A percentile compares a stretch with the other conserved stretches of the same genome.
Conservation (phyloP, 306 rosid species). For the Prunus campanulata region DNA sequence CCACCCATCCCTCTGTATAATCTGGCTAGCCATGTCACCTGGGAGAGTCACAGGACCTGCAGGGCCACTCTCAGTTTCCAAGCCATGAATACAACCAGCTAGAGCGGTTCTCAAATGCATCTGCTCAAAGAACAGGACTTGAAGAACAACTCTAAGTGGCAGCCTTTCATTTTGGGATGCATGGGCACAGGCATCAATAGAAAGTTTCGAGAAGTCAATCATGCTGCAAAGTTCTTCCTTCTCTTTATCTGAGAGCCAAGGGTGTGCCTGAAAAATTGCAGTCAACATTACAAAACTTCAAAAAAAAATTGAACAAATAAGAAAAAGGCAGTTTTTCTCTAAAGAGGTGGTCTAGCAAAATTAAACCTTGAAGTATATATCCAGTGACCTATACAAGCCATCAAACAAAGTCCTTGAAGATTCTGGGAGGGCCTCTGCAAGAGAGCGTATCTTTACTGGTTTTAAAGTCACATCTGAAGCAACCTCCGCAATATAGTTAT, state of each 20-base stretch:
- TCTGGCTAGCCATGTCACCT: constrained; percentile 45
- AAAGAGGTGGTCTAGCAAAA: constrained; percentile 30
- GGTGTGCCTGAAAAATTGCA: constrained; percentile 67
- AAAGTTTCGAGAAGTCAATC: constrained; percentile 76
- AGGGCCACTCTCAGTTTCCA: constrained; percentile 66
- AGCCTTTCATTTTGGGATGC: constrained; percentile 88
- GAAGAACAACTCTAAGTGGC: constrained; percentile 91
- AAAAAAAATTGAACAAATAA: neutral
- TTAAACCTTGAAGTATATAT: constrained; percentile 83
- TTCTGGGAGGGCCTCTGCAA: constrained; percentile 68
- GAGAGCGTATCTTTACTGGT: constrained; percentile 38
- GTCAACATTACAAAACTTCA: constrained; percentile 6
- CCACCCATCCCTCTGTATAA: constrained; percentile 90
- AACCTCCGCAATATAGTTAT: constrained; percentile 54
- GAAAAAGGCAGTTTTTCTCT: constrained; percentile 1
- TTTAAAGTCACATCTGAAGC: constrained; percentile 57
- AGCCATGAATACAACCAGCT: constrained; percentile 66
- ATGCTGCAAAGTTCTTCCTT: constrained; percentile 83
- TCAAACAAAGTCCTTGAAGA: constrained; percentile 80
- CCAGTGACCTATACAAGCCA: constrained; percentile 84
- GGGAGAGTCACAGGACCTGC: constrained; percentile 40
- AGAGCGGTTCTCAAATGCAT: constrained; percentile 80
- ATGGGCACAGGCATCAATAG: constrained; percentile 91
- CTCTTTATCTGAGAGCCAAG: constrained; percentile 69
- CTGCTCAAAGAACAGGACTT: constrained; percentile 93